Conservation (phyloP, 129 eudicot species). For the Helianthus tuberosus region DNA sequence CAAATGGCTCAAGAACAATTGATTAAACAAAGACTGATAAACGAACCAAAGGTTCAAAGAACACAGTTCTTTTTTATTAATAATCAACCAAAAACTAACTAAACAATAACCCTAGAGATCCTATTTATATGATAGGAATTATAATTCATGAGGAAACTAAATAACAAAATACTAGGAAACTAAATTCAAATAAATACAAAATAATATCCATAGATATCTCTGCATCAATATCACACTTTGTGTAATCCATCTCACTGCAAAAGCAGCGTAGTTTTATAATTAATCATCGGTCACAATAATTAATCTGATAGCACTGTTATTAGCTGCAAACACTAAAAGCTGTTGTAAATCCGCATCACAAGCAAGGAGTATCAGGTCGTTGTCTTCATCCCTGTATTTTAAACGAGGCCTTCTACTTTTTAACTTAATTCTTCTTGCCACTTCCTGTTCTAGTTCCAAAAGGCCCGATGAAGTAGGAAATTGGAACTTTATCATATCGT, state of each 20-base stretch:
- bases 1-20: too few relatives aligned
- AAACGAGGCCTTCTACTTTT: neutral
- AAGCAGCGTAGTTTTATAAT: neutral
- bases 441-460: conserved; percentile 17
- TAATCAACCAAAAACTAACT: too few relatives aligned
- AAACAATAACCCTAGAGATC: too few relatives aligned
- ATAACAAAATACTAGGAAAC: too few relatives aligned
- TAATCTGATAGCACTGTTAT: neutral
- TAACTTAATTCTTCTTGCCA: conserved; percentile 11
- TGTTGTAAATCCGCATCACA: neutral
- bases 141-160: too few relatives aligned
- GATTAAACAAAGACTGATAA: too few relatives aligned
- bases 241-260: neutral
- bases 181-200: too few relatives aligned
- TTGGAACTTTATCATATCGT: neutral
- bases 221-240: neutral
- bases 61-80: too few relatives aligned
- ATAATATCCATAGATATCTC: too few relatives aligned
- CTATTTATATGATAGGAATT: too few relatives aligned
- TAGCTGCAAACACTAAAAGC: neutral
- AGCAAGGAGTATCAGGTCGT: neutral
- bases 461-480: conserved; percentile 3
- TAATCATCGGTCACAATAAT: neutral
- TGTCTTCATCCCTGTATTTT: conserved; percentile 12
- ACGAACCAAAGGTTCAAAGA: too few relatives aligned